Evolutionary conservation across 139 green algal species (phyloP), one percentile per base, ranked within the genome.

Genomic region (Chlamydomonas urium): DNA sequence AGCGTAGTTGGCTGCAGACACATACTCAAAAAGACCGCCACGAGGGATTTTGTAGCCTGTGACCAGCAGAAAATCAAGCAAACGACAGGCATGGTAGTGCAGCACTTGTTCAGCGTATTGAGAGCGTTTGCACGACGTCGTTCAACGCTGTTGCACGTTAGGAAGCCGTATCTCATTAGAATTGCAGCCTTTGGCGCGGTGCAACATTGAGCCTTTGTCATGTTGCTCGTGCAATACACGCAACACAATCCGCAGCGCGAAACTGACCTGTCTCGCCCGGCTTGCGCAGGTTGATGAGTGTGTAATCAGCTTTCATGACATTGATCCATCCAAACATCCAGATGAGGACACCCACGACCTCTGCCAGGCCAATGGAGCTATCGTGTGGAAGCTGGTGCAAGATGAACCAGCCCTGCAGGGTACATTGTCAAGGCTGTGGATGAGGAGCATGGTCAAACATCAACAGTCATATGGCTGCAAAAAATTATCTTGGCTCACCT

Each of bases 1-100:
- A 29, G 81, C 76, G 38, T 91, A 94, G 72, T 95, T 95, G 17
- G 82, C 90, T 0, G 79, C 86, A 3, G 87, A 92, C 0, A 93
- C 90, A 14, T 80, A 75, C 33, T 89, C 62, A 75, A 94, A 95
- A 69, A 87, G 62, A 26, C 90, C 90, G 8, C 88, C 90, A 3
- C 57, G 67, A 0, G 88, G 90, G 23, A 95, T 90, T 53, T 87
- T 90, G 83, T 95, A 94, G 10, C 82, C 85, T 87, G 81, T 24
- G 1, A 10, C 2, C 53, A 62, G n/a, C n/a, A n/a, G n/a, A n/a
- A n/a, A n/a, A n/a, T n/a, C n/a, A n/a, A n/a, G n/a, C n/a, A n/a
- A n/a, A n/a, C n/a, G n/a, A n/a, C n/a, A n/a, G n/a, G n/a, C n/a
- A n/a, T n/a, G n/a, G n/a, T n/a, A n/a, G n/a, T n/a, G n/a, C n/a